Evolutionary conservation across 108 stramenopile species (phyloP), one percentile per base, ranked within the genome.

Genomic region (Fistulifera pelliculosa): DNA sequence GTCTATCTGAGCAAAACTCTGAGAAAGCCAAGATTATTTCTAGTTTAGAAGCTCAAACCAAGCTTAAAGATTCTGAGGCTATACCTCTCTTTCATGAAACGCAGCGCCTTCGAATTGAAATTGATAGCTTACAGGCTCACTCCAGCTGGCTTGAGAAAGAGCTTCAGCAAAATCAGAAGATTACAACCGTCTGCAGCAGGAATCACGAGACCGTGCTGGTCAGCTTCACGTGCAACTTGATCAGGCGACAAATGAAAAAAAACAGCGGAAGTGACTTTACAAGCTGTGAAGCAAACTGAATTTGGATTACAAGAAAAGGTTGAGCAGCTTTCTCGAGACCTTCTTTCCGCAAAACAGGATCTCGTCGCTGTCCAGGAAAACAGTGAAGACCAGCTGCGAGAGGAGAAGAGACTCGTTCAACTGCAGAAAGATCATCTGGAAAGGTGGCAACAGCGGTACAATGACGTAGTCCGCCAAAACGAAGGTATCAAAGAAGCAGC

Each of bases 121-220:
- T 88, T 11, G 80, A 81, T 13, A 58, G 73, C 6, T 25, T 93
- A 18, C 63, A 73, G 1, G 48, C 76, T 3, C 84, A 93, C 50
- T 70, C 73, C 22, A 68, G 68, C 22, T 85, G 85, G 73, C 58
- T 93, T 43, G 75, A 83, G 27, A 49, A 49, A 53, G 82, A 93
- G 59, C 51, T 87, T 12, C 38, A 66, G 17, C 27, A 58, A 15
- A 66, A 22, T 61, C 52, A 14, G 54, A 81, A 13, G 49, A 68
- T 0, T 58, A 80, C 2, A 22, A 68, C 14, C 19, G 57, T 1
- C 17, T 77, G 24, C 63, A 74, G 31, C 49, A 49, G 11, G 54
- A 58, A 10, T 58, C 79, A 53, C 56, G 77, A 10, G 38, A 35
- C 22, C 80, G 73, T 38, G 23, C 75, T 11, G 47, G 66, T 11